A percentile compares a stretch with the other conserved stretches of the same genome.
Conservation (phyloP, 2,329 filamentous ascomycete genomes). For the Talaromyces sp. region DNA sequence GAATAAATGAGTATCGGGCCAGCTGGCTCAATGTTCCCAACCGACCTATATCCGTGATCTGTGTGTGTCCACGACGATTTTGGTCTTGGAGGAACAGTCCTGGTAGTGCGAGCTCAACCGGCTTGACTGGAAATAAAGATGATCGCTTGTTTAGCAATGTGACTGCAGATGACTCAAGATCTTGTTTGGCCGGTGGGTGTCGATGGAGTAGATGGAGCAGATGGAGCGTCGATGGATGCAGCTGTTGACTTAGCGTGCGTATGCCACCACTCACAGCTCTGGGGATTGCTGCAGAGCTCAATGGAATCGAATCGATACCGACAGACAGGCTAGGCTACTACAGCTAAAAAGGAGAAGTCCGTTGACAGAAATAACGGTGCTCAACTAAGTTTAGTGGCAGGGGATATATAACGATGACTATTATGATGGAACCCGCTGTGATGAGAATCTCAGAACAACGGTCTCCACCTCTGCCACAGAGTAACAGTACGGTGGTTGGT, state of each 20-base stretch:
- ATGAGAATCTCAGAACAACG: background rate
- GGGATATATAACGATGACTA: constrained; percentile 1
- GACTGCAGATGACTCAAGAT: background rate
- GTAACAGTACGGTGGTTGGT: background rate
- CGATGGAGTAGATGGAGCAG: background rate
- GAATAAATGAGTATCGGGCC: background rate
- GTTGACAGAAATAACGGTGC: background rate
- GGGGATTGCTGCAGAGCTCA: constrained; percentile 16
- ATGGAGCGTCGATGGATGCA: background rate
- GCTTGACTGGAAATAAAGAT: background rate
- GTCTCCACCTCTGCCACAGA: background rate
- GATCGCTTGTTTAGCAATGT: background rate
- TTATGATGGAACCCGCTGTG: background rate
- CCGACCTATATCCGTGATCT: background rate
- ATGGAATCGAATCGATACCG: constrained; percentile 27
- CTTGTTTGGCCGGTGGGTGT: background rate
- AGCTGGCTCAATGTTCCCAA: background rate
- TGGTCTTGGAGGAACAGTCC: background rate
- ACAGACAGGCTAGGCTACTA: constrained; percentile 18
- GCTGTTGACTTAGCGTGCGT: background rate
- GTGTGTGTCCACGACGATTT: background rate
- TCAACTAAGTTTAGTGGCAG: constrained; percentile 1
- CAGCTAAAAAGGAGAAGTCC: constrained; percentile 5
- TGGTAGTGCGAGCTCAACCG: background rate
- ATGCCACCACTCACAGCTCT: constrained; percentile 29